Conservation (phyloP, 768 basidiomycete genomes). For the Mycena crocata region DNA sequence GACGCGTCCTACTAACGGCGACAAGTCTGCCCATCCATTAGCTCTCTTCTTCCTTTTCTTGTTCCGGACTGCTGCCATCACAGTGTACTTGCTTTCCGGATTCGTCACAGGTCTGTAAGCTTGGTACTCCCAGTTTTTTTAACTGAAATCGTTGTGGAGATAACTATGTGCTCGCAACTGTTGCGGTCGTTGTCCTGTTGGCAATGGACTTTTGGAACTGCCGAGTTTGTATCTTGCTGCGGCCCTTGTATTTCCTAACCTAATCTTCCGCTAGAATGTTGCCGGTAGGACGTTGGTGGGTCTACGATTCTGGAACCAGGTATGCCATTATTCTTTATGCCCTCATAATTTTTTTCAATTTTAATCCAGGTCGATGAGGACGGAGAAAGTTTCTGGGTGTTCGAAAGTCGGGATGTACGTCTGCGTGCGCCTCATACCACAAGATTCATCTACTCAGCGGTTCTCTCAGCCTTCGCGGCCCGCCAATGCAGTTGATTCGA, state of each 20-base stretch:
- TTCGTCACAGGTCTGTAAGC: constrained; percentile 48
- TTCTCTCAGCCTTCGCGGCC: constrained; percentile 81
- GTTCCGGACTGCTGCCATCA: constrained; percentile 89
- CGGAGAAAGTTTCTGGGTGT: constrained; percentile 97
- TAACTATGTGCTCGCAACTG: constrained; percentile 95
- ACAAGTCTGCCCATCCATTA: constrained; percentile 82
- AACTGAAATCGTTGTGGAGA: constrained; percentile 64
- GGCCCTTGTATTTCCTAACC: constrained; percentile 7
- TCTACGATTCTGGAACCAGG: constrained; percentile 97
- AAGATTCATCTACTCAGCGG: constrained; percentile 12
- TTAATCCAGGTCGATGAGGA: constrained; percentile 89
- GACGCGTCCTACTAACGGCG: constrained; percentile 15
- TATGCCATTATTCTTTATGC: constrained; percentile 38
- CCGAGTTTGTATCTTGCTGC: constrained; percentile 62
- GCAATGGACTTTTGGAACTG: constrained; percentile 99
- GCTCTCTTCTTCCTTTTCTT: constrained; percentile 90
- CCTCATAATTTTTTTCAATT: neutral
- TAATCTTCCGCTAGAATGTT: constrained; percentile 75
- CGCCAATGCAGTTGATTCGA: constrained; percentile 89
- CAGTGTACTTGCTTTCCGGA: constrained; percentile 94
- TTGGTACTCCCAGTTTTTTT: neutral
- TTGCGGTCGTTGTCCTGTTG: constrained; percentile 91
- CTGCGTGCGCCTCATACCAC: neutral
- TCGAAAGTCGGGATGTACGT: constrained; percentile 94
- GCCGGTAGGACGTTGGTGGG: constrained; percentile 94